phyloP scores from a whole-genome alignment of 306 rosid species.

The Glycyrrhiza uralensis region DNA sequence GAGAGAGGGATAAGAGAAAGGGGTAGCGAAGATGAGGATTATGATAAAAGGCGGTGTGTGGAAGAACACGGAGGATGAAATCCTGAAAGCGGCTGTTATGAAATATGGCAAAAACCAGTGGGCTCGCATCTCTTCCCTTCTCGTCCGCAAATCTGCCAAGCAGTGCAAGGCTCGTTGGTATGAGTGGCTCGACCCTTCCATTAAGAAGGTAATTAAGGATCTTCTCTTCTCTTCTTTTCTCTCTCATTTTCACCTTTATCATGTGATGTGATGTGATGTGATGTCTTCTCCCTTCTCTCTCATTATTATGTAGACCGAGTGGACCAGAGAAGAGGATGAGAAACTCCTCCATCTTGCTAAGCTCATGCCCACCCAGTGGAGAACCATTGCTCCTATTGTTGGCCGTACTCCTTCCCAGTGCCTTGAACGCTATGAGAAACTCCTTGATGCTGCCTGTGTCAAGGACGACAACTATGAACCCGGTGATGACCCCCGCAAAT shows the following conservation, averaged over 20 bases:
- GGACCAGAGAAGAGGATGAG: constrained; percentile 98
- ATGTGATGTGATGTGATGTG: not conserved
- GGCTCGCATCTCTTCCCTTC: constrained; percentile 94
- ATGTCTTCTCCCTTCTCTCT: too few relatives aligned
- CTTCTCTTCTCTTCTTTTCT: not conserved
- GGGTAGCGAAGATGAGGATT: constrained; percentile 76
- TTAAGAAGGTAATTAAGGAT: constrained; percentile 96
- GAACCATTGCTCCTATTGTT: constrained; percentile 91
- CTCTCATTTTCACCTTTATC: too few relatives aligned
- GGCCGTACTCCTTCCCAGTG: constrained; percentile 96
- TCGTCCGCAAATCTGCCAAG: constrained; percentile 92
- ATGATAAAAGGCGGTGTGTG: constrained; percentile 97
- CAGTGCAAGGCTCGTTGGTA: constrained; percentile 99
- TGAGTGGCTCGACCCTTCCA: constrained; percentile 96
- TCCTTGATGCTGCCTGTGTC: constrained; percentile 91
- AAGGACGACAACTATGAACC: constrained; percentile 94
- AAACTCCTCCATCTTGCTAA: constrained; percentile 91
- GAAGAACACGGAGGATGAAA: constrained; percentile 98
- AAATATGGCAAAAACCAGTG: constrained; percentile 92
- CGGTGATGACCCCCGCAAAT: constrained; percentile 85
- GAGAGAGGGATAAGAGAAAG: too few relatives aligned
- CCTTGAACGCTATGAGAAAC: constrained; percentile 87
- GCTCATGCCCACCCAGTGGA: constrained; percentile 99
- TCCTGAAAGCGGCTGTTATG: constrained; percentile 96
- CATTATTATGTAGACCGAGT: constrained; percentile 74